Evolutionary conservation across 257 asterid species (phyloP), one percentile per base, ranked within the genome.

Genomic region (Handroanthus guayacan): DNA sequence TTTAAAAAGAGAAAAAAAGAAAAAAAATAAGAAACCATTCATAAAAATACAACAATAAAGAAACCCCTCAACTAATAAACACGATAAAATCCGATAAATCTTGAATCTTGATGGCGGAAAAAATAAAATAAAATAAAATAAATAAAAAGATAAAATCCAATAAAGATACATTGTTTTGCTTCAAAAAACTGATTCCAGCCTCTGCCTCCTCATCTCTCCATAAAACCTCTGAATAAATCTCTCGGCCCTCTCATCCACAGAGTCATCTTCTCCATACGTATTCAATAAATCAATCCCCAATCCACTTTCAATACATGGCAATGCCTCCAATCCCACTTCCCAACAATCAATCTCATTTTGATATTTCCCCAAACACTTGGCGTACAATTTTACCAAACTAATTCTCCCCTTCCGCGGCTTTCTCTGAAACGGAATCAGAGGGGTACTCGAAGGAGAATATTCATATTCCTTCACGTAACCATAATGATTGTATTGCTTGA

Each of bases 171-270:
- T 25, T 25, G 31, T 25, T 25, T 25, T 25, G 31, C 31, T 25
- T 25, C 31, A 25, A 0, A 25, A 25, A 25, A 82, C 47, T 4
- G 67, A 60, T 57, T 80, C 73, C 17, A 77, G 67, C 79, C 86
- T 89, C 91, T 92, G 91, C 66, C 78, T 83, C 78, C 87, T 92
- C 80, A 92, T 90, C 43, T 92, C 92, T 72, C 89, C 85, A 83
- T 92, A 92, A 67, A 89, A 92, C 65, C 78, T 91, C 86, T 82
- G 87, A 79, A 91, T 92, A 63, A 92, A 91, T 25, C 79, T 87
- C 89, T 91, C 96, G 55, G 98, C 96, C 51, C 87, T 89, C 77
- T 91, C 96, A 83, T 90, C 97, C 82, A 92, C 87, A 13, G 83
- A 82, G 36, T 82, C 87, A 13, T 79, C 88, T 2, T 74, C 87